Evolutionary conservation across 2,329 filamentous ascomycete genomes (phyloP).

Genomic region (Neurospora sp.): DNA sequence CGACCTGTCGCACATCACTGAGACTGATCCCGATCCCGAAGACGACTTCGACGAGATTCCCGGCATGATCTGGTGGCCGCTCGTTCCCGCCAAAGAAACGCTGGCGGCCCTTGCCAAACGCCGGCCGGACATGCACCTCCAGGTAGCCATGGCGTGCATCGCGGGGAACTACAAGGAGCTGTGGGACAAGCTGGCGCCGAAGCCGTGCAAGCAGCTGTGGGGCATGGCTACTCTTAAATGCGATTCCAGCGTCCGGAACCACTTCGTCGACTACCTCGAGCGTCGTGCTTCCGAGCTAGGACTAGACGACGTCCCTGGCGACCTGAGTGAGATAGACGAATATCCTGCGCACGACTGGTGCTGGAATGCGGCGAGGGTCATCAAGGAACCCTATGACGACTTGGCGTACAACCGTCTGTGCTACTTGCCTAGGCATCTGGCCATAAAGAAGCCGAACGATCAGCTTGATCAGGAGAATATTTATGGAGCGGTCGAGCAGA

Average conservation of each 20-base stretch:
- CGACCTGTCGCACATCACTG: constrained; percentile 6
- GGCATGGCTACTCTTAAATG: no score
- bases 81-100: background rate
- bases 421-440: no score
- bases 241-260: background rate
- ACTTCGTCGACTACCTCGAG: background rate
- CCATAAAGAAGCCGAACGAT: background rate
- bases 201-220: background rate
- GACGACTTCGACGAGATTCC: background rate
- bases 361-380: background rate
- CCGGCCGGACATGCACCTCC: constrained; percentile 1
- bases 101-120: constrained; percentile 4
- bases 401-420: no score
- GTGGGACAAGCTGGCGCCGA: constrained; percentile 4
- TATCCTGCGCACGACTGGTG: background rate
- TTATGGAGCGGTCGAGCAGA: background rate
- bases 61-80: constrained; percentile 10
- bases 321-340: no score
- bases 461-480: background rate
- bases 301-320: background rate
- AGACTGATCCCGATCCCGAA: background rate
- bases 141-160: constrained; percentile 6
- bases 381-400: background rate
- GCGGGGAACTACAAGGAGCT: constrained; percentile 5
- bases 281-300: background rate